phyloP scores from a whole-genome alignment of 2,329 filamentous ascomycete species.

The Colletotrichum orbiculare region DNA sequence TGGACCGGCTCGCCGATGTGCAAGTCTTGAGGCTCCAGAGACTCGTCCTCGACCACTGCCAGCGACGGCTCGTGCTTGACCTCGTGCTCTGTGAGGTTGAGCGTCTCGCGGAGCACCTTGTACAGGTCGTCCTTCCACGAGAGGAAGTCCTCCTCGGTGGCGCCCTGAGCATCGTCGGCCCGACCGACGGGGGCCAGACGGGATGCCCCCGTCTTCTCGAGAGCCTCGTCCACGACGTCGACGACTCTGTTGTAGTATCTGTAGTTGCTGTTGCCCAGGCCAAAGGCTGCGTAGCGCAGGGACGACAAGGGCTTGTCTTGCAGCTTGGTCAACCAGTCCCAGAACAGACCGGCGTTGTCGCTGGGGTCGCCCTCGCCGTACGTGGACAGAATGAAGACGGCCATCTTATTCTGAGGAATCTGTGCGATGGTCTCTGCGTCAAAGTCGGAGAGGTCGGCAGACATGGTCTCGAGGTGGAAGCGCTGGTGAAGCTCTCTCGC shows the following conservation, averaged over 20 bases:
- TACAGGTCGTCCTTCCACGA: conserved; percentile 48
- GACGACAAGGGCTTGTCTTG: conserved; percentile 33
- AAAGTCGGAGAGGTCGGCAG: conserved; percentile 59
- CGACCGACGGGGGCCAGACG: conserved; percentile 43
- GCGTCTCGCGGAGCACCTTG: conserved; percentile 31
- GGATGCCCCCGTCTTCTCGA: conserved; percentile 42
- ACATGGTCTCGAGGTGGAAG: conserved; percentile 52
- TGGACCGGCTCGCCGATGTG: conserved; percentile 40
- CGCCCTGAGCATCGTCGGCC: conserved; percentile 47
- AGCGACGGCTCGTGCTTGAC: conserved; percentile 39
- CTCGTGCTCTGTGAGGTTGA: conserved; percentile 41
- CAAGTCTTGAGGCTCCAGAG: conserved; percentile 36
- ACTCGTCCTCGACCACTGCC: conserved; percentile 38
- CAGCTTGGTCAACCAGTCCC: conserved; percentile 42
- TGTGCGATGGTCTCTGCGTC: conserved; percentile 52
- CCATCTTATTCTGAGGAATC: conserved; percentile 42
- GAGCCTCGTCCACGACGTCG: conserved; percentile 41
- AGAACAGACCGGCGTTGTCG: conserved; percentile 49
- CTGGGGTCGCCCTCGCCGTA: conserved; percentile 55
- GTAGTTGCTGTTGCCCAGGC: conserved; percentile 53
- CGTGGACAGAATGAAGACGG: conserved; percentile 51
- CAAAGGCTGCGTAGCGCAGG: conserved; percentile 50
- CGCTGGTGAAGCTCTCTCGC: conserved; percentile 51
- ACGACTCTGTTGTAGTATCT: conserved; percentile 51
- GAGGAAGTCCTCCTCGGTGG: conserved; percentile 50